Evolutionary conservation across 257 asterid species (phyloP).

Genomic region (Marsdenia floribunda): DNA sequence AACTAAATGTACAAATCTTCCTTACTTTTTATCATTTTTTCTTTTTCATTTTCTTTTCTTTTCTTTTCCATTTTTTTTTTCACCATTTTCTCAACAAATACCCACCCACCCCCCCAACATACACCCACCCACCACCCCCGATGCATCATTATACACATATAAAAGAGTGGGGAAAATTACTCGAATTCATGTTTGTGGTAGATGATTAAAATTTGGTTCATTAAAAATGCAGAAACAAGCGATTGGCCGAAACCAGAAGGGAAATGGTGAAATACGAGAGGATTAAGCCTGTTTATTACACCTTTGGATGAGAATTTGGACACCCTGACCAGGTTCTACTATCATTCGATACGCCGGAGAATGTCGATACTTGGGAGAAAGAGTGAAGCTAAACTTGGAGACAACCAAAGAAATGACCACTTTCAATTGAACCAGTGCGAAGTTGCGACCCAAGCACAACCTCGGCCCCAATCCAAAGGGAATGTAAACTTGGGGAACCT

Average conservation of each 20-base stretch:
- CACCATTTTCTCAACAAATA: too few relatives aligned
- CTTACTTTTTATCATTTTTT: not conserved
- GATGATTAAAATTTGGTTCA: too few relatives aligned
- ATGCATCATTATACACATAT: too few relatives aligned
- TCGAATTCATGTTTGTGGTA: too few relatives aligned
- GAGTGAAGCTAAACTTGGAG: conserved; percentile 44
- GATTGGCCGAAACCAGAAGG: too few relatives aligned
- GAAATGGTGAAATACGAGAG: not conserved
- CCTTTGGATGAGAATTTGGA: conserved; percentile 41
- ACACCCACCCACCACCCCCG: too few relatives aligned
- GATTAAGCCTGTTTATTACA: conserved; percentile 2
- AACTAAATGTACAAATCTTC: too few relatives aligned
- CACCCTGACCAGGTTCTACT: conserved; percentile 84
- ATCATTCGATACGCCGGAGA: conserved; percentile 73
- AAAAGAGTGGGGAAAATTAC: too few relatives aligned
- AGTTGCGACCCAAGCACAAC: conserved; percentile 63
- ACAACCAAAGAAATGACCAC: conserved; percentile 44
- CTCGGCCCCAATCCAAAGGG: conserved; percentile 85
- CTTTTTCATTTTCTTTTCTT: not conserved
- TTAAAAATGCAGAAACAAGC: too few relatives aligned
- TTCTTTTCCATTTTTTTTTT: not conserved
- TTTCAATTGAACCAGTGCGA: conserved; percentile 63
- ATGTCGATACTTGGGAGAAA: conserved; percentile 72
- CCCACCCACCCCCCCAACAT: too few relatives aligned
- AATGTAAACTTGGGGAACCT: conserved; percentile 59